phyloP scores from a whole-genome alignment of 1,284 basidiomycete genomes.

The Apiotrichum mycotoxinovorans region DNA sequence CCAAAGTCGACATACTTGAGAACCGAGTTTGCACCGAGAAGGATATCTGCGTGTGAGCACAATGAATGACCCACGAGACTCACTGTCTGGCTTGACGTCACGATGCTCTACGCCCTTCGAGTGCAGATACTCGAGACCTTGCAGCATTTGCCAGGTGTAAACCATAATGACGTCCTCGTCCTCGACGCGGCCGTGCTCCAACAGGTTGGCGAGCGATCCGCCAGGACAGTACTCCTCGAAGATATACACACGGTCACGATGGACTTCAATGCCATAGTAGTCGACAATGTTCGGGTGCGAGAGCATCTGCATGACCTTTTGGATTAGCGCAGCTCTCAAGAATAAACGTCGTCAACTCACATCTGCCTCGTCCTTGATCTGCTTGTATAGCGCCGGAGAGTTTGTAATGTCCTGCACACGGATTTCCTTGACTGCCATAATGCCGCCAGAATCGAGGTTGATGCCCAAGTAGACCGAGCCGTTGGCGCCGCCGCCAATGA shows the following conservation, averaged over 20 bases:
- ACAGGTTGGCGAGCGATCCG: conserved; percentile 81
- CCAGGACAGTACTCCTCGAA: conserved; percentile 99
- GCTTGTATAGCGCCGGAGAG: conserved; percentile 76
- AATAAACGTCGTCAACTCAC: too few species aligned
- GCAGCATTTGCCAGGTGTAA: conserved; percentile 95
- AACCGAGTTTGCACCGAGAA: conserved; percentile 79
- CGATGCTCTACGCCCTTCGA: conserved; percentile 86
- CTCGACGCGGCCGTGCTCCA: conserved; percentile 93
- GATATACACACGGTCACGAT: conserved; percentile 98
- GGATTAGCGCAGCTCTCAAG: neutral
- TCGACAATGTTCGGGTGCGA: conserved; percentile 98
- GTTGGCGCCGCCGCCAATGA: conserved; percentile 96
- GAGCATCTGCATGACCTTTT: conserved; percentile 86
- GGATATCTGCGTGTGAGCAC: conserved; percentile 64
- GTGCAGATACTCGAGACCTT: conserved; percentile 93
- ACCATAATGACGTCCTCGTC: conserved; percentile 95
- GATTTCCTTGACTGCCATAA: conserved; percentile 99
- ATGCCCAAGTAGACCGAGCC: conserved; percentile 97
- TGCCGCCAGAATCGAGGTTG: conserved; percentile 91
- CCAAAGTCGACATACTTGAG: conserved; percentile 99
- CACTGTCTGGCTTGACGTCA: conserved; percentile 98
- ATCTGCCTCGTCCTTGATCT: conserved; percentile 94
- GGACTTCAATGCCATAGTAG: conserved; percentile 97
- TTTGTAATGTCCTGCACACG: conserved; percentile 90
- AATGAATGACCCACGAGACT: conserved; percentile 45